Evolutionary conservation across 495 filamentous ascomycete genomes (phyloP), one percentile per base, ranked within the genome.

Genomic region (Pseudevernia furfuracea): DNA sequence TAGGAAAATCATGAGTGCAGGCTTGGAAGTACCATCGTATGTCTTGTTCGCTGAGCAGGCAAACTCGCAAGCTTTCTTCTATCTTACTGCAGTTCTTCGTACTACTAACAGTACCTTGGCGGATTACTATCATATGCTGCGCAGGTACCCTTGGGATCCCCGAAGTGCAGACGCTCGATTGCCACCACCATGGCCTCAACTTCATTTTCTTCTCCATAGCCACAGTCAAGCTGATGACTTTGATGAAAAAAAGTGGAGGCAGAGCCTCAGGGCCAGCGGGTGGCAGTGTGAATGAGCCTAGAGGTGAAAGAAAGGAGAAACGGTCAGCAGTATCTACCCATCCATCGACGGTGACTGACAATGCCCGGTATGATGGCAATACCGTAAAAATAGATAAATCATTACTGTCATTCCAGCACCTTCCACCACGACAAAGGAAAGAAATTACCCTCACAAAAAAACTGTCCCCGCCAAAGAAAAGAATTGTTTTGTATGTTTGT

Each of bases 401-500:
- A 39, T 2, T 39, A 38, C 19, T 25, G 58, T 19, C 44, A 25
- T 38, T 10, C 59, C 32, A 14, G 37, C 37, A 11, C 37, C 37
- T 39, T 14, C 5, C 10, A 39, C 37, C 12, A 39, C 6, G 44
- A 46, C 44, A 25, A 53, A 53, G 36, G 60, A 25, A 37, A 39
- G 0, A 41, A 41, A 37, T 34, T 44, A n/a, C n/a, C 15, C 3
- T 10, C 44, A 61, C 46, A 28, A 2, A 17, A 61, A 25, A 53
- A 14, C 34, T 25, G 36, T 19, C 3, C 23, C 57, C 34, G 25
- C 32, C 25, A 3, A 39, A 56, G 61, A 62, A 55, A 14, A n/a
- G 60, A 9, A 62, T 56, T 62, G 11, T 62, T 62, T 56, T 56
- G 23, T 56, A 36, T 56, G 49, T 56, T 62, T 62, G 28, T 62